Conservation (phyloP, 2,329 filamentous ascomycete species). For the Pseudogymnoascus sp. region DNA sequence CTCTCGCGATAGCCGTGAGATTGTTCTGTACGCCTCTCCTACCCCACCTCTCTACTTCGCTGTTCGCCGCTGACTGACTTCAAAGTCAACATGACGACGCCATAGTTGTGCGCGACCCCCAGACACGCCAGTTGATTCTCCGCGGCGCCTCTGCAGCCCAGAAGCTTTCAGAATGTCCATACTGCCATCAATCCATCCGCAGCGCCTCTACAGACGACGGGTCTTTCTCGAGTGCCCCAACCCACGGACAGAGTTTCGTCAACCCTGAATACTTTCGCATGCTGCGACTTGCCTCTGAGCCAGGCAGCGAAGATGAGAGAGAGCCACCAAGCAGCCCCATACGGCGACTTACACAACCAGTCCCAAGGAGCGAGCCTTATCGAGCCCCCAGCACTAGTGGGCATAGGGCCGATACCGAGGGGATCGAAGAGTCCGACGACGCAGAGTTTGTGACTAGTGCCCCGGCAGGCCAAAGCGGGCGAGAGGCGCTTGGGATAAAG, state of each 20-base stretch:
- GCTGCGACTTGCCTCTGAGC: constrained; percentile 56
- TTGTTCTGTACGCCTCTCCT: constrained; percentile 61
- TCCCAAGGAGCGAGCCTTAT: constrained; percentile 19
- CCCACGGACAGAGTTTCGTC: constrained; percentile 59
- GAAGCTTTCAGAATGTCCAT: constrained; percentile 65
- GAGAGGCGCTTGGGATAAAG: constrained; percentile 64
- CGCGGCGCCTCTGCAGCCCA: constrained; percentile 47
- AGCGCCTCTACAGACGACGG: constrained; percentile 44
- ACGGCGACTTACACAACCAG: constrained; percentile 36
- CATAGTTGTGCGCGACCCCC: constrained; percentile 82
- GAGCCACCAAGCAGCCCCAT: constrained; percentile 44
- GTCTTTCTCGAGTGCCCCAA: constrained; percentile 38
- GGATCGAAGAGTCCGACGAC: constrained; percentile 15
- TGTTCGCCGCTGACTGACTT: background rate
- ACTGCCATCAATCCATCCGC: constrained; percentile 29
- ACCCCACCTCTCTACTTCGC: background rate
- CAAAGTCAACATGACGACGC: constrained; percentile 82
- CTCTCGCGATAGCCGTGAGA: constrained; percentile 64
- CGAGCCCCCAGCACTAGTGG: constrained; percentile 18
- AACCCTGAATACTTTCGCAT: constrained; percentile 93
- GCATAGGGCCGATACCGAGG: constrained; percentile 21
- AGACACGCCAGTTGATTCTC: constrained; percentile 77
- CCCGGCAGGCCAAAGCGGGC: constrained; percentile 31
- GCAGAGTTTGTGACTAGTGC: constrained; percentile 48
- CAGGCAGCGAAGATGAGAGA: constrained; percentile 36